phyloP scores from a whole-genome alignment of 2,329 filamentous ascomycete genomes.

The Basipetospora chlamydospora region DNA sequence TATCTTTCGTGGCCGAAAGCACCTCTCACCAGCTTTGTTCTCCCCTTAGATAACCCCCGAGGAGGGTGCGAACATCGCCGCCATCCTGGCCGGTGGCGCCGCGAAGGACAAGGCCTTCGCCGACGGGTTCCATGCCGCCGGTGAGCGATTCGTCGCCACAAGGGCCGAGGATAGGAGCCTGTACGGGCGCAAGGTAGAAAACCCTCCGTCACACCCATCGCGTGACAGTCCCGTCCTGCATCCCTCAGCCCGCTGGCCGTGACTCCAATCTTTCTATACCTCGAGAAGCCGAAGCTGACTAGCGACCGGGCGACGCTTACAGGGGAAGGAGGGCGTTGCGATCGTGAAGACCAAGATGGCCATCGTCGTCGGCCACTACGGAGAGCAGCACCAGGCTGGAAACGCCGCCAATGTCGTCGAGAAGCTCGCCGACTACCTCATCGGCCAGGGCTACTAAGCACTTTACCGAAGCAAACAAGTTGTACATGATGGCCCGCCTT shows the following conservation, averaged over 20 bases:
- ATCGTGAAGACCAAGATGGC: conserved; percentile 72
- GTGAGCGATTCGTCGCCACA: conserved; percentile 65
- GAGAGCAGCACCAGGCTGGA: conserved; percentile 56
- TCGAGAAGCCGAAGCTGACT: too few relatives aligned
- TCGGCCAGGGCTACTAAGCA: conserved; percentile 58
- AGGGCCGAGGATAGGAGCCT: conserved; percentile 63
- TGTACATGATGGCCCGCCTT: too few relatives aligned
- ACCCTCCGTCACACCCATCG: conserved; percentile 1
- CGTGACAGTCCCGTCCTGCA: too few relatives aligned
- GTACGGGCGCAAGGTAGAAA: conserved; percentile 70
- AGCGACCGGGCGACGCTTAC: too few relatives aligned
- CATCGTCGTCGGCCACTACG: conserved; percentile 79
- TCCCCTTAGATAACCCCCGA: conserved; percentile 17
- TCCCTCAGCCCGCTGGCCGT: too few relatives aligned
- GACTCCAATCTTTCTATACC: background rate
- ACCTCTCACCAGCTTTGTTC: too few relatives aligned
- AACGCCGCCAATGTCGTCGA: conserved; percentile 68
- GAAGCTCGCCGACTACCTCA: conserved; percentile 75
- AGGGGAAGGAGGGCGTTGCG: conserved; percentile 6
- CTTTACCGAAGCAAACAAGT: background rate
- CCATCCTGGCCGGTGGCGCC: conserved; percentile 30
- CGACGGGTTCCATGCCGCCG: conserved; percentile 61
- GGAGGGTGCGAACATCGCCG: conserved; percentile 44
- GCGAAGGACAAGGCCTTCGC: conserved; percentile 52
- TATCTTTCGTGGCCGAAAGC: too few relatives aligned